Evolutionary conservation across 345 rosid genomes (phyloP).

Genomic region (Psidium friedrichsthalianum): DNA sequence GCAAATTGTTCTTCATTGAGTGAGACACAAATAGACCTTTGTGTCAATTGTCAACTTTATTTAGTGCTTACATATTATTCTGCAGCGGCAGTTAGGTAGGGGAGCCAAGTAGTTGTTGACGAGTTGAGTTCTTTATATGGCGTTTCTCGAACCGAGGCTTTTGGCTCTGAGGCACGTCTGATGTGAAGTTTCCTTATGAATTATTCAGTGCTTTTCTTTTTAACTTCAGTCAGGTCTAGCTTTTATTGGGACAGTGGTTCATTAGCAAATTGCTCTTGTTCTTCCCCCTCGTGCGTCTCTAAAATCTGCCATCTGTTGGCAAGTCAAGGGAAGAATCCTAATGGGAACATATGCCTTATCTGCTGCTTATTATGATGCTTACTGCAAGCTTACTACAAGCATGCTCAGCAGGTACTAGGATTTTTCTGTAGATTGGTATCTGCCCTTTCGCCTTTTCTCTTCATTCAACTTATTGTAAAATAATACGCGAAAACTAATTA

Average conservation of each 20-base stretch:
- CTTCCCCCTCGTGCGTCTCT: background rate
- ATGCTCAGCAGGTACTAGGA: constrained; percentile 62
- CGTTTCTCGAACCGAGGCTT: constrained; percentile 71
- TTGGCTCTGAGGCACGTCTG: constrained; percentile 63
- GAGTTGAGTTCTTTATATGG: constrained; percentile 63
- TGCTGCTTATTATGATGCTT: constrained; percentile 90
- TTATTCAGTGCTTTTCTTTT: background rate
- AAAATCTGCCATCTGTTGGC: background rate
- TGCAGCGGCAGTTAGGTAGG: constrained; percentile 36
- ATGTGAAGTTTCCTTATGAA: background rate
- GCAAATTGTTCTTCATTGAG: background rate
- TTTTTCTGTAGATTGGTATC: background rate
- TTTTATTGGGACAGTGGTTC: background rate
- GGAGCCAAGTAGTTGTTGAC: constrained; percentile 63
- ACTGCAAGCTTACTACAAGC: constrained; percentile 37
- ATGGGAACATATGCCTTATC: constrained; percentile 97
- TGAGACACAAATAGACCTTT: background rate
- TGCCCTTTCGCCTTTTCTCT: background rate
- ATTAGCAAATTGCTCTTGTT: background rate
- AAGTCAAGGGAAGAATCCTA: constrained; percentile 93
- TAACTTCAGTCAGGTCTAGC: background rate
- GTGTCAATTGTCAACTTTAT: background rate
- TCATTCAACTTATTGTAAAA: background rate
- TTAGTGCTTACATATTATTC: background rate
- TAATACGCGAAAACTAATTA: no score